These are phyloP conservation scores for Perkinsus olseni DNA, from an alignment of 169 alveolate species.

Conservation along the genomic window DNA sequence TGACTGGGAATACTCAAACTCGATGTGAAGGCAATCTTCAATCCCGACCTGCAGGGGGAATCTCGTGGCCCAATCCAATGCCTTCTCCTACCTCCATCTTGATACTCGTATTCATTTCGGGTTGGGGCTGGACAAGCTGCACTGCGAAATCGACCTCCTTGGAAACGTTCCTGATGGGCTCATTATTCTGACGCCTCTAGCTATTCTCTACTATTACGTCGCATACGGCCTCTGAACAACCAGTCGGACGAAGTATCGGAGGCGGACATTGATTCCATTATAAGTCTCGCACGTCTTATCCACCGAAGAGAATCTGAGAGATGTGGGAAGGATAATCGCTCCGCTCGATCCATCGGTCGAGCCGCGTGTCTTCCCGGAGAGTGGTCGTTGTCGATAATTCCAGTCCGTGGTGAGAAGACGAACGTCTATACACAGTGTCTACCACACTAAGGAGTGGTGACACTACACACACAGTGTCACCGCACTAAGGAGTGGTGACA, in stretches of 20 bases:
- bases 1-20: conserved; percentile 80
- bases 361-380: too few species aligned
- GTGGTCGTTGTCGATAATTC: too few species aligned
- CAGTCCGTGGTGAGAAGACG: too few species aligned
- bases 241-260: conserved; percentile 80
- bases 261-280: conserved; percentile 86
- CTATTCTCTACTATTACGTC: conserved; percentile 27
- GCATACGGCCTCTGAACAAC: conserved; percentile 83
- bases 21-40: conserved; percentile 94
- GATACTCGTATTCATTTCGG: conserved; percentile 76
- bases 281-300: conserved; percentile 96
- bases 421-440: too few species aligned
- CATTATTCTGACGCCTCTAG: too few species aligned
- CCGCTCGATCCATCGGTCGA: conserved; percentile 44
- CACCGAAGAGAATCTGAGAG: conserved; percentile 82
- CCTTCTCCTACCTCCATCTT: conserved; percentile 77
- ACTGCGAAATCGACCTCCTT: conserved; percentile 91
- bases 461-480: too few species aligned
- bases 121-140: conserved; percentile 74
- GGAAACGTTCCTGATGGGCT: conserved; percentile 59
- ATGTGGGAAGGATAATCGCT: conserved; percentile 15
- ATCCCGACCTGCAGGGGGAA: conserved; percentile 81
- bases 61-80: neutral
- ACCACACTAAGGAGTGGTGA: too few species aligned
- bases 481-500: too few species aligned